These are phyloP conservation scores for Pleomassaria siparia DNA, from an alignment of 2,329 filamentous ascomycete species.

Conservation along the genomic window DNA sequence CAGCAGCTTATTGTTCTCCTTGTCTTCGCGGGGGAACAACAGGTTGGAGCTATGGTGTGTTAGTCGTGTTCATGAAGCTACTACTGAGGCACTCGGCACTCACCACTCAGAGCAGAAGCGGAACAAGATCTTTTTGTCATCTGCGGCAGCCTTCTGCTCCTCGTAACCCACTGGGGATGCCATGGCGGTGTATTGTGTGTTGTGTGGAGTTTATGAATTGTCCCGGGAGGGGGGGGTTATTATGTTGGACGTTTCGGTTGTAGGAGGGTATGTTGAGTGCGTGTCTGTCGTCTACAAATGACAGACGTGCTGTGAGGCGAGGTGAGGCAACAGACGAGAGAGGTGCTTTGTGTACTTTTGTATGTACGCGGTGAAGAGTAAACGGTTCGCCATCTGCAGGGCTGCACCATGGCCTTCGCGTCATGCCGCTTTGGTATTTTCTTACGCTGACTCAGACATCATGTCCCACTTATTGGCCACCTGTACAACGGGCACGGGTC, in stretches of 20 bases:
- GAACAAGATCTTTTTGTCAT: slow-evolving; percentile 87
- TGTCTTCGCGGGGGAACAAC: slow-evolving; percentile 95
- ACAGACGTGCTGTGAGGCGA: neutral
- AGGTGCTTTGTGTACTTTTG: neutral
- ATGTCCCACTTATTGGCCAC: neutral
- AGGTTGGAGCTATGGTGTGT: slow-evolving; percentile 74
- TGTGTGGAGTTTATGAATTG: neutral
- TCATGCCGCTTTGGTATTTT: neutral
- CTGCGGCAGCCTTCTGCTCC: slow-evolving; percentile 47
- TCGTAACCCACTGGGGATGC: slow-evolving; percentile 39
- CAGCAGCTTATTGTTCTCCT: slow-evolving; percentile 77
- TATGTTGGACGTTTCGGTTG: neutral
- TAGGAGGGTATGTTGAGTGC: neutral
- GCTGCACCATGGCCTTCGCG: neutral
- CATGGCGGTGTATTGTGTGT: neutral
- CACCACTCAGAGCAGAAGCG: slow-evolving; percentile 97
- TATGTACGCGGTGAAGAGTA: neutral
- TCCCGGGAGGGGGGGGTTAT: neutral
- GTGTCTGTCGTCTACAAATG: too few species aligned
- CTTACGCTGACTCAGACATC: neutral
- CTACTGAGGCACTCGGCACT: slow-evolving; percentile 19
- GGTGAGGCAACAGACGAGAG: neutral
- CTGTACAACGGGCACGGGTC: neutral
- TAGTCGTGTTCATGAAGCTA: slow-evolving; percentile 9
- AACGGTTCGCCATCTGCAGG: neutral